A percentile compares a stretch with the other conserved stretches of the same genome.
phyloP scores from a whole-genome alignment of 2,329 filamentous ascomycete genomes.

The Chalara sp. region DNA sequence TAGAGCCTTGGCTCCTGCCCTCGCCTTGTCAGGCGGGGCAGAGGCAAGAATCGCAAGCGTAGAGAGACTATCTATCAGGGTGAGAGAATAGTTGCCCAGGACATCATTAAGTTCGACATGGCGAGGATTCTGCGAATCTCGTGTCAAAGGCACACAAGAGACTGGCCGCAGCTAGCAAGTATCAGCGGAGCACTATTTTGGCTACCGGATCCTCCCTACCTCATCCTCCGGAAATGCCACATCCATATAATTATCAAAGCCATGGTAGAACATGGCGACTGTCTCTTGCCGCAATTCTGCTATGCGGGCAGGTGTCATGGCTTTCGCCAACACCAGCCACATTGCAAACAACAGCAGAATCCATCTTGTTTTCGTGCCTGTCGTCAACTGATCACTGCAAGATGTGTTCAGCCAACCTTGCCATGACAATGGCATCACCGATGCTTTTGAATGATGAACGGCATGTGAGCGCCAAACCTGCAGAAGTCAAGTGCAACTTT shows the following conservation, averaged over 20 bases:
- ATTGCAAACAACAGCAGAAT: conserved; percentile 15
- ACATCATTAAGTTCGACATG: conserved; percentile 91
- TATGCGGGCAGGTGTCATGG: conserved; percentile 50
- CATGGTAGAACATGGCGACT: conserved; percentile 89
- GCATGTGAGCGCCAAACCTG: conserved; percentile 23
- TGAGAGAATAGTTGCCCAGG: conserved; percentile 93
- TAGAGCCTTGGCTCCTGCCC: conserved; percentile 55
- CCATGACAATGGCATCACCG: conserved; percentile 30
- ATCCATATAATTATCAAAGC: conserved; percentile 89
- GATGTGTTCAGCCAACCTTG: conserved; percentile 17
- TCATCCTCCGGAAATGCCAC: conserved; percentile 95
- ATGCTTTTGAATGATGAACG: conserved; percentile 21
- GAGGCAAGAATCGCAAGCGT: conserved; percentile 90
- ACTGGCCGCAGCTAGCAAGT: conserved; percentile 66
- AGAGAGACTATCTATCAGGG: conserved; percentile 89
- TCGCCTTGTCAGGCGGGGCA: conserved; percentile 48
- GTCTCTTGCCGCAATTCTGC: conserved; percentile 51
- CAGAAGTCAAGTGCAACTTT: no score
- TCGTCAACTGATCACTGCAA: conserved; percentile 11
- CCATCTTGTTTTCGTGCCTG: conserved; percentile 17
- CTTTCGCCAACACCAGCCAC: conserved; percentile 21
- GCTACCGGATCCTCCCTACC: conserved; percentile 33
- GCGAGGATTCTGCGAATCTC: conserved; percentile 71
- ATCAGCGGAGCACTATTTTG: neutral
- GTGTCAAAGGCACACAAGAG: conserved; percentile 74